A percentile compares a stretch with the other conserved stretches of the same genome.
Evolutionary conservation across 306 rosid species (phyloP).

Genomic region (Alnus glutinosa): DNA sequence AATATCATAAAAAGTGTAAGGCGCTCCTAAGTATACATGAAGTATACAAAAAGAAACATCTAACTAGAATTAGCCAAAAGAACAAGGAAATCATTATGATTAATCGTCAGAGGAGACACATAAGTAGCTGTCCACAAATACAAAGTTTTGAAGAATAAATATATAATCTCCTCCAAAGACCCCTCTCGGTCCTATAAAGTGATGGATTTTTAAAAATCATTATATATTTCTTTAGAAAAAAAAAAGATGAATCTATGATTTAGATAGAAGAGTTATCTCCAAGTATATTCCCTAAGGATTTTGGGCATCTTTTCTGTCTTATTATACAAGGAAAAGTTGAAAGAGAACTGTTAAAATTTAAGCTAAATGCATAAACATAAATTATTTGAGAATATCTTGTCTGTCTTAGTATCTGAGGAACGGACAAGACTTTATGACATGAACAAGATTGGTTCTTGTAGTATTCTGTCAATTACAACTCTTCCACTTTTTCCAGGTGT

Average conservation of each 20-base stretch:
- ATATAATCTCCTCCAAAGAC: too few species aligned
- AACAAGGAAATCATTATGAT: too few species aligned
- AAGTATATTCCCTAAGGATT: background rate
- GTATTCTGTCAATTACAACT: conserved; percentile 1
- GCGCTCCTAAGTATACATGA: too few species aligned
- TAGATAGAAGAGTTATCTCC: background rate
- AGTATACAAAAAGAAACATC: too few species aligned
- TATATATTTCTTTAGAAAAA: background rate
- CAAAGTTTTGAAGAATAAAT: too few species aligned
- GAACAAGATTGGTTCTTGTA: conserved; percentile 4
- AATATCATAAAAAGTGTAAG: too few species aligned
- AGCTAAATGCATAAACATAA: background rate
- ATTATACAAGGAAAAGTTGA: background rate
- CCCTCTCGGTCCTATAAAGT: background rate
- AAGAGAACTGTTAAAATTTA: background rate
- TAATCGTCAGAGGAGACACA: too few species aligned
- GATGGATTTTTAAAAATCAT: background rate
- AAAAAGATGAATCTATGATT: background rate
- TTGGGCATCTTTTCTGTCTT: background rate
- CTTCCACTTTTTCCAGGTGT: conserved; percentile 54
- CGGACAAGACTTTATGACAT: background rate
- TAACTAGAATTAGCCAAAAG: too few species aligned
- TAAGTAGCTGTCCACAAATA: too few species aligned
- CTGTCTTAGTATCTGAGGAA: background rate
- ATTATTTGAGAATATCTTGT: background rate